Evolutionary conservation across 2,329 filamentous ascomycete species (phyloP).

Genomic region (Aspergillus floridensis): DNA sequence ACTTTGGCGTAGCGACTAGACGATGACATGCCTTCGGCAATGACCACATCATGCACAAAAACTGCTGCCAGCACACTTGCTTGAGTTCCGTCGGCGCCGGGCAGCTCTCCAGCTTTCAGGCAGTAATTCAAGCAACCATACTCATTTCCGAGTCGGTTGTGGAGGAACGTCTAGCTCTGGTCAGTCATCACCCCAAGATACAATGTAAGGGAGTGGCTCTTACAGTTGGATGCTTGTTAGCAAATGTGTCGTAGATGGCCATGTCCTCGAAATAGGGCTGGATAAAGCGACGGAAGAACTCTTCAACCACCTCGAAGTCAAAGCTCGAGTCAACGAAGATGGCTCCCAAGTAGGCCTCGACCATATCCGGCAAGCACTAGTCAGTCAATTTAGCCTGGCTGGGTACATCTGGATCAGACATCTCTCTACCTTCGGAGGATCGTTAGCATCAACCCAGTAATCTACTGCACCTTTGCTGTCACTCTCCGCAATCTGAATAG

Average conservation of each 20-base stretch:
- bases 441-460: constrained; percentile 43
- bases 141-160: constrained; percentile 60
- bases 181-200: constrained; percentile 1
- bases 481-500: constrained; percentile 32
- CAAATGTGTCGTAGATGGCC: constrained; percentile 80
- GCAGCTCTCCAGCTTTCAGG: constrained; percentile 47
- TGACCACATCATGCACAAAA: constrained; percentile 69
- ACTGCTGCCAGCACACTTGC: constrained; percentile 65
- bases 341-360: constrained; percentile 86
- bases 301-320: constrained; percentile 68
- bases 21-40: constrained; percentile 60
- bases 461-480: constrained; percentile 36
- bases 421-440: constrained; percentile 42
- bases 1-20: constrained; percentile 73
- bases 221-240: constrained; percentile 76
- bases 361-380: constrained; percentile 71
- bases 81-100: constrained; percentile 45
- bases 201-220: constrained; percentile 11
- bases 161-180: constrained; percentile 58
- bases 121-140: constrained; percentile 64
- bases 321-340: constrained; percentile 88
- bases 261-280: constrained; percentile 81
- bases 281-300: constrained; percentile 75
- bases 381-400: not conserved
- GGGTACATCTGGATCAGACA: not conserved